phyloP scores from a whole-genome alignment of 192 early-diverging fungal genomes.

The Umbelopsis sp. region DNA sequence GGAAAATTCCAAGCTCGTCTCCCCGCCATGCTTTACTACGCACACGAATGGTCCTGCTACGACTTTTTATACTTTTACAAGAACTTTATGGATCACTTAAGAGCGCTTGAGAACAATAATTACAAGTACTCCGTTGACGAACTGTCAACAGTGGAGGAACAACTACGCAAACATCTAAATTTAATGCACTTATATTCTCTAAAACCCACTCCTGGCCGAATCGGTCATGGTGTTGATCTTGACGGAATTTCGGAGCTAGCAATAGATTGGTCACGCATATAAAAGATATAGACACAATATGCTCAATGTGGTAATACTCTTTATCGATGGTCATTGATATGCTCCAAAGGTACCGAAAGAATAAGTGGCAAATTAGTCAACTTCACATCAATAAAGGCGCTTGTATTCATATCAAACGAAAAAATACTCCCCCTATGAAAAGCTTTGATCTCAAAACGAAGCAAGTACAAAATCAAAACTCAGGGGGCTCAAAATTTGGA shows the following conservation, averaged over 20 bases:
- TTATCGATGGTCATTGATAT: no score
- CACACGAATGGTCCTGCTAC: neutral
- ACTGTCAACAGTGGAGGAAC: neutral
- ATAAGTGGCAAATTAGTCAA: no score
- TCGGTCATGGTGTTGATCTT: neutral
- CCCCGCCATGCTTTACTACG: constrained; percentile 4
- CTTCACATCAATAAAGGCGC: no score
- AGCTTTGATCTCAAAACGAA: no score
- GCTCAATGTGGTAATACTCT: no score
- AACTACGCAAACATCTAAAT: constrained; percentile 2
- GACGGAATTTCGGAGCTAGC: constrained; percentile 4
- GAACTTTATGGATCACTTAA: constrained; percentile 4
- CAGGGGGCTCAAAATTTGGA: no score
- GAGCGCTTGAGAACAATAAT: constrained; percentile 3
- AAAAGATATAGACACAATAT: neutral
- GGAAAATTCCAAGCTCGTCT: neutral
- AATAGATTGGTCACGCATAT: neutral
- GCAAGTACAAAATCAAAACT: no score
- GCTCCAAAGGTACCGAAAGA: no score
- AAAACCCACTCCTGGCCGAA: neutral
- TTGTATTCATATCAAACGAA: no score
- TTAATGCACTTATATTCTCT: neutral
- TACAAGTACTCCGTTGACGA: constrained; percentile 1
- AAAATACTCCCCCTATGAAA: no score
- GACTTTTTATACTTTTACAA: neutral